Conservation (phyloP, 1,139 yeast genomes). For the Hemisphaericaspora lyxosophila region DNA sequence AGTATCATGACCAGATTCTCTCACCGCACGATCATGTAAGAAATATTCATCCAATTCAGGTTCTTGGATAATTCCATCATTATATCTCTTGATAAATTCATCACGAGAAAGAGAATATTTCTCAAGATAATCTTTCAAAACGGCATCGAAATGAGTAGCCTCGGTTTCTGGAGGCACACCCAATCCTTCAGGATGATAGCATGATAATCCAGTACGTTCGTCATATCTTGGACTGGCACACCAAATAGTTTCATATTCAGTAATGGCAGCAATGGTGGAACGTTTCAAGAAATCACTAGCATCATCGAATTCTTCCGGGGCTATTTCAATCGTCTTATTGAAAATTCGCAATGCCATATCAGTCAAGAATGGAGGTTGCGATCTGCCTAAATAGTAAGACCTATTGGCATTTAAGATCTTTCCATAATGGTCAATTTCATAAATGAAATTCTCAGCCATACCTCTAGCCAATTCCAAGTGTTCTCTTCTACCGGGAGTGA, state of each 20-base stretch:
- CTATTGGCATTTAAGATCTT: constrained; percentile 93
- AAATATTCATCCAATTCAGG: constrained; percentile 86
- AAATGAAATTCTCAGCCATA: constrained; percentile 90
- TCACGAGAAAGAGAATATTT: constrained; percentile 61
- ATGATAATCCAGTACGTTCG: constrained; percentile 73
- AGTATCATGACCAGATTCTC: constrained; percentile 97
- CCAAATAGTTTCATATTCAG: constrained; percentile 87
- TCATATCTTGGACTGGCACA: constrained; percentile 71
- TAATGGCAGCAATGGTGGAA: constrained; percentile 76
- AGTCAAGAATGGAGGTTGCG: constrained; percentile 97
- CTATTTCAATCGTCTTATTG: constrained; percentile 50
- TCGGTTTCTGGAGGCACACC: constrained; percentile 98
- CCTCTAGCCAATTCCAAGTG: constrained; percentile 67
- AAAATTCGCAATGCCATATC: constrained; percentile 83
- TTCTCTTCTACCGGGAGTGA: constrained; percentile 44
- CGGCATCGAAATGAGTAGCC: constrained; percentile 77
- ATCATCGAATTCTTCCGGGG: constrained; percentile 33
- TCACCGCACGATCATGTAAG: constrained; percentile 89
- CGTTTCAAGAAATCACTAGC: constrained; percentile 62
- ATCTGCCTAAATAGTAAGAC: constrained; percentile 84
- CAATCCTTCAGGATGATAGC: constrained; percentile 85
- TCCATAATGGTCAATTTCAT: constrained; percentile 87
- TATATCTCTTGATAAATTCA: constrained; percentile 74
- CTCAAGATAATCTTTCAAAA: constrained; percentile 66
- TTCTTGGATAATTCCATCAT: constrained; percentile 62